phyloP scores from a whole-genome alignment of 2,329 filamentous ascomycete species.

The Colletotrichum tofieldiae region DNA sequence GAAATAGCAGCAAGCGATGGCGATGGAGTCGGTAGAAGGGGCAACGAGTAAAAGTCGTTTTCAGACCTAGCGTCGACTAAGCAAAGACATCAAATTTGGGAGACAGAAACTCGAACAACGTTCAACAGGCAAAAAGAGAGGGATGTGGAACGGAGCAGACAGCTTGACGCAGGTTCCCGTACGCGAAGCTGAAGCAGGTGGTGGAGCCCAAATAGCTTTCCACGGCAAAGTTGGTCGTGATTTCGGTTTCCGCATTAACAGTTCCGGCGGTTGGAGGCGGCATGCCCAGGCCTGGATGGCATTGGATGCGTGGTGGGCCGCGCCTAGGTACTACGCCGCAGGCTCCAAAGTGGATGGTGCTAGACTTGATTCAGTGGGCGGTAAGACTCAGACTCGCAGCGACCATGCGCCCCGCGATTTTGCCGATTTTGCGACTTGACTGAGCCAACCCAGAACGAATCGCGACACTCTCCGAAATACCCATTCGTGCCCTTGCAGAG shows the following conservation, averaged over 20 bases:
- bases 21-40: background rate
- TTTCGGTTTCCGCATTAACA: slow-evolving; percentile 38
- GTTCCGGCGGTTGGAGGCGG: slow-evolving; percentile 21
- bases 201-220: slow-evolving; percentile 37
- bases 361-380: slow-evolving; percentile 27
- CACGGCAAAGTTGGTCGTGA: slow-evolving; percentile 2
- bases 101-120: background rate
- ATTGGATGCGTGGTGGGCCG: background rate
- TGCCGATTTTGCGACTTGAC: slow-evolving; percentile 32
- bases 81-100: background rate
- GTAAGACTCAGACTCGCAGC: slow-evolving; percentile 16
- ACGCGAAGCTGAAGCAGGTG: slow-evolving; percentile 34
- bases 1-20: background rate
- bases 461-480: slow-evolving; percentile 1
- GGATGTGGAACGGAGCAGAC: slow-evolving; percentile 7
- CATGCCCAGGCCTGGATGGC: background rate
- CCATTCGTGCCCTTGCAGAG: background rate
- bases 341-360: background rate
- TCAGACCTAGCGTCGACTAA: background rate
- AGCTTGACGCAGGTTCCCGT: slow-evolving; percentile 31
- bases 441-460: slow-evolving; percentile 2
- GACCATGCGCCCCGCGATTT: slow-evolving; percentile 33
- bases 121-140: slow-evolving; percentile 8
- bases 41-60: background rate
- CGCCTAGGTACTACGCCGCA: too few species aligned